A percentile compares a stretch with the other conserved stretches of the same genome.
phyloP scores from a whole-genome alignment of 352 stramenopile species.

The Phytopythium litorale region DNA sequence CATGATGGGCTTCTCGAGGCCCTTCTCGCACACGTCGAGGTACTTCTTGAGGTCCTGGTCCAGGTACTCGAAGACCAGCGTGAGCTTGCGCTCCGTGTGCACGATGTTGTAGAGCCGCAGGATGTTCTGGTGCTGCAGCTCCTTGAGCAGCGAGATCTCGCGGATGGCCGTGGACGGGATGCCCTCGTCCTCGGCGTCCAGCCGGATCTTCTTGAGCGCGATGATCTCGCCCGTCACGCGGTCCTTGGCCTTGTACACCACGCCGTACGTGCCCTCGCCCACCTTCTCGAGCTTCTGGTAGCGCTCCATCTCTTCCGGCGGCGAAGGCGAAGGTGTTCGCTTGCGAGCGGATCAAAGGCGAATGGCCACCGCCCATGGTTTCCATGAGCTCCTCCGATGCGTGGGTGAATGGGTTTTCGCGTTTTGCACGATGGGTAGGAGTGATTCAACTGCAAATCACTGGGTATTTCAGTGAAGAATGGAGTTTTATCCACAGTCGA shows the following conservation, averaged over 20 bases:
- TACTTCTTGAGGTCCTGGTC: conserved; percentile 99
- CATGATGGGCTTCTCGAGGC: conserved; percentile 90
- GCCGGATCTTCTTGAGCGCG: conserved; percentile 99
- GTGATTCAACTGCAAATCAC: too few species aligned
- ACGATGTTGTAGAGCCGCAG: conserved; percentile 99
- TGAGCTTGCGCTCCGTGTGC: conserved; percentile 98
- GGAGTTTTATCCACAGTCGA: too few species aligned
- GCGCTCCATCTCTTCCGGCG: conserved; percentile 60
- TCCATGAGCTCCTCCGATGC: too few species aligned
- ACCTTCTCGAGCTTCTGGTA: conserved; percentile 98
- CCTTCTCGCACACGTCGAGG: conserved; percentile 98
- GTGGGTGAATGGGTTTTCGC: too few species aligned
- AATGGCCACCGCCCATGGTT: background rate
- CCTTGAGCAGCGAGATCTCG: conserved; percentile 98
- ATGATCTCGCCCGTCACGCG: conserved; percentile 96
- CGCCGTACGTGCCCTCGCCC: conserved; percentile 97
- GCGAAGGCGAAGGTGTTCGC: background rate
- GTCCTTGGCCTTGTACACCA: conserved; percentile 99
- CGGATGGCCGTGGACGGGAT: conserved; percentile 98
- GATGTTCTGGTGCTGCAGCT: conserved; percentile 98
- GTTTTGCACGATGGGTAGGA: too few species aligned
- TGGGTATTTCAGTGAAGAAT: too few species aligned
- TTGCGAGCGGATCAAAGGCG: too few species aligned
- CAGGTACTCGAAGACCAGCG: conserved; percentile 99
- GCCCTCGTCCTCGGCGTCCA: conserved; percentile 98